Percentiles rank a stretch among this genome's conserved stretches.
Evolutionary conservation across 257 asterid species (phyloP).

Genomic region (Ophiorrhiza pumila): DNA sequence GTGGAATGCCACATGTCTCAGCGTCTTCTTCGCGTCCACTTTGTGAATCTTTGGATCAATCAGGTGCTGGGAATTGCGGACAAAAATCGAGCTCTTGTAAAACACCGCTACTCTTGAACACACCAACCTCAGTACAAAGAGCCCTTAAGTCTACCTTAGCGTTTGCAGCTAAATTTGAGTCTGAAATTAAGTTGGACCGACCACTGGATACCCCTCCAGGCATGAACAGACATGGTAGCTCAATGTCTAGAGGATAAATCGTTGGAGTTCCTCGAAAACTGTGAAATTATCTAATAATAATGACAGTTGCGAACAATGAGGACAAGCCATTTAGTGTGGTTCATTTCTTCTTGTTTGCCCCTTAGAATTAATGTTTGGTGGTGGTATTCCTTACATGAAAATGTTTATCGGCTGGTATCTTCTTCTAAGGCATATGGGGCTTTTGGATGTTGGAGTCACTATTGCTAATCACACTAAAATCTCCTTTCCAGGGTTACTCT

Average conservation of each 20-base stretch:
- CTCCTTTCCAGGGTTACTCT: neutral
- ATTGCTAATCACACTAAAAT: neutral
- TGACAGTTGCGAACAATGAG: neutral
- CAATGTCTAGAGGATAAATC: conserved; percentile 20
- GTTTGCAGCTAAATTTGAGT: conserved; percentile 69
- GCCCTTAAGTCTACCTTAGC: conserved; percentile 69
- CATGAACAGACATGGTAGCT: conserved; percentile 19
- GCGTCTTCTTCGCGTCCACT: conserved; percentile 24
- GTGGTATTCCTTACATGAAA: neutral
- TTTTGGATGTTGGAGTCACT: neutral
- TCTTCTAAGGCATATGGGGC: neutral
- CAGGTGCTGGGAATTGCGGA: conserved; percentile 25
- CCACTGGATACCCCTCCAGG: conserved; percentile 18
- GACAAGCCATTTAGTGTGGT: neutral
- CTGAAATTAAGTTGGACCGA: conserved; percentile 40
- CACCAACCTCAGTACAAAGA: conserved; percentile 49
- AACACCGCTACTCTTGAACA: conserved; percentile 35
- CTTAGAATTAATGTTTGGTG: neutral
- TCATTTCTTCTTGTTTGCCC: neutral
- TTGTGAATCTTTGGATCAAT: conserved; percentile 24
- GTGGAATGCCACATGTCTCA: conserved; percentile 14
- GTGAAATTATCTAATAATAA: neutral
- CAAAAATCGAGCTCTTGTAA: conserved; percentile 31
- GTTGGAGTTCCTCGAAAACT: neutral
- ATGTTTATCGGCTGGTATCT: neutral